phyloP scores from a whole-genome alignment of 2,329 filamentous ascomycete species.

The Aspergillus felis region DNA sequence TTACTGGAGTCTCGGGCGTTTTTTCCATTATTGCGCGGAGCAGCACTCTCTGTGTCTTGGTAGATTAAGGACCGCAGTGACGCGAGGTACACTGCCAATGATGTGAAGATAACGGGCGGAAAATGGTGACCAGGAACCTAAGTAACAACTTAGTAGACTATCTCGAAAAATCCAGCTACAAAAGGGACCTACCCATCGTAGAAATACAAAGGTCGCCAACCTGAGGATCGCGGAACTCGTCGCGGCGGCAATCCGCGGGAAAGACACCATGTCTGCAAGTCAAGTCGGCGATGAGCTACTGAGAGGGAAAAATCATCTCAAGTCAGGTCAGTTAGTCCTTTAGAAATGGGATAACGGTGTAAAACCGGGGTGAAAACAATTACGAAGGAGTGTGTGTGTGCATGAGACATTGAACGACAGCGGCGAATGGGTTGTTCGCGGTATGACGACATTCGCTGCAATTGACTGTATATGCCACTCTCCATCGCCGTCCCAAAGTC shows the following conservation, averaged over 20 bases:
- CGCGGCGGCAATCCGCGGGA: slow-evolving; percentile 29
- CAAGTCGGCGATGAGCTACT: background rate
- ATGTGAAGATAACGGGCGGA: slow-evolving; percentile 36
- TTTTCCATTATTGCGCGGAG: slow-evolving; percentile 6
- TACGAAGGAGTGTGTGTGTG: background rate
- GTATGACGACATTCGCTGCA: slow-evolving; percentile 7
- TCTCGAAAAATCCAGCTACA: background rate
- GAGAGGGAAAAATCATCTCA: background rate
- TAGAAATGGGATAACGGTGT: background rate
- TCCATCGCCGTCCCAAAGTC: background rate
- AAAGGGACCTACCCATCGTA: slow-evolving; percentile 40
- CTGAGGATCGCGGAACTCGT: slow-evolving; percentile 36
- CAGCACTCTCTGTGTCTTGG: slow-evolving; percentile 1
- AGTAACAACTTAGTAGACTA: slow-evolving; percentile 1
- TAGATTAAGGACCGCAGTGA: slow-evolving; percentile 27
- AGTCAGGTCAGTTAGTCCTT: background rate
- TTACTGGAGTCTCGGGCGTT: slow-evolving; percentile 5
- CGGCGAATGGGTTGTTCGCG: background rate
- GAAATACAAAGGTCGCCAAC: slow-evolving; percentile 36
- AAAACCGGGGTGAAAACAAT: background rate
- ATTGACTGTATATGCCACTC: background rate
- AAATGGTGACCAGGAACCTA: slow-evolving; percentile 39
- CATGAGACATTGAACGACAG: background rate
- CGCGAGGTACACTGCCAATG: slow-evolving; percentile 45
- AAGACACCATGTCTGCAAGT: slow-evolving; percentile 26